A percentile compares a stretch with the other conserved stretches of the same genome.
phyloP scores from a whole-genome alignment of 192 early-diverging fungal genomes.

The Mortierella hygrophila region DNA sequence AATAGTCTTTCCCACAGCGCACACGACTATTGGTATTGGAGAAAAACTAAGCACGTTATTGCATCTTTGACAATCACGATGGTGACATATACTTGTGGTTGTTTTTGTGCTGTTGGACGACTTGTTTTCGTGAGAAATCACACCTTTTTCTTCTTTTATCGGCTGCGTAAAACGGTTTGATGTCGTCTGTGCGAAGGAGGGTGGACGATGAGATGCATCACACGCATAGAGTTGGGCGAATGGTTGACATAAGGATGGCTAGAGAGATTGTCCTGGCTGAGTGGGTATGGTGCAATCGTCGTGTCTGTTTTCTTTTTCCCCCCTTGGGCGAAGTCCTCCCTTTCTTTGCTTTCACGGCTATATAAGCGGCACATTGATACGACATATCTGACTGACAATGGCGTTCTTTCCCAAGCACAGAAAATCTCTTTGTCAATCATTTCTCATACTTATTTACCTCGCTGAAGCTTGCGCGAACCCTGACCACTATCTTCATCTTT shows the following conservation, averaged over 20 bases:
- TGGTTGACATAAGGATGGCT: background rate
- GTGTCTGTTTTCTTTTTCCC: background rate
- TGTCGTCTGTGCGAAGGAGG: conserved; percentile 2
- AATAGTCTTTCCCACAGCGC: background rate
- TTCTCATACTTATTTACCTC: too few relatives aligned
- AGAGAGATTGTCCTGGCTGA: too few relatives aligned
- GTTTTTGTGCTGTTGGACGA: background rate
- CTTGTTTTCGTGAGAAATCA: background rate
- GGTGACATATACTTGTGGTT: background rate
- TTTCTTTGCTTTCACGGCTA: background rate
- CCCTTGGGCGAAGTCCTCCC: background rate
- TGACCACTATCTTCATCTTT: too few relatives aligned
- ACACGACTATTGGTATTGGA: background rate
- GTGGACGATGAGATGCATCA: background rate
- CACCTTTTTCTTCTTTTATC: conserved; percentile 2
- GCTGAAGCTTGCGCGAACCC: too few relatives aligned
- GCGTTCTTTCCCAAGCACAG: background rate
- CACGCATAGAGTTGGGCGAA: background rate
- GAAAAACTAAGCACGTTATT: conserved; percentile 13
- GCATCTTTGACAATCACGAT: background rate
- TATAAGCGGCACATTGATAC: background rate
- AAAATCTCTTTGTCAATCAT: too few relatives aligned
- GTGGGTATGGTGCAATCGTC: background rate
- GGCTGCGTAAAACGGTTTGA: background rate
- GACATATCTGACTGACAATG: background rate